Conservation (phyloP, 352 stramenopile species). For the Hyaloperonospora brassicae region DNA sequence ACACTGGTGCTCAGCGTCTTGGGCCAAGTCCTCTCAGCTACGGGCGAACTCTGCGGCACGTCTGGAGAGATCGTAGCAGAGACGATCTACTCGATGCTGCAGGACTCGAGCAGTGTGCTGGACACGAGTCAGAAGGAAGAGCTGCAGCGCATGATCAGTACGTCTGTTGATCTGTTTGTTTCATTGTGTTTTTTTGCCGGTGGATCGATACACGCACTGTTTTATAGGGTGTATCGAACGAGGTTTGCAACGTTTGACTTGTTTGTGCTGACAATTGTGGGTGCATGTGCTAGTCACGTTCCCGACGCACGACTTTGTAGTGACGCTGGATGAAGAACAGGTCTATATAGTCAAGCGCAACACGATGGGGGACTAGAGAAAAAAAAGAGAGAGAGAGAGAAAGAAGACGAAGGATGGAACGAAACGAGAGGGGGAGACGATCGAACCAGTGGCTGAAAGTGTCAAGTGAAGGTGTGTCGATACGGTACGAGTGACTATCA, state of each 20-base stretch:
- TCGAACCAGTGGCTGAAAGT: too few species aligned
- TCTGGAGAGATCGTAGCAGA: constrained; percentile 46
- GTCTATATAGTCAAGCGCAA: constrained; percentile 73
- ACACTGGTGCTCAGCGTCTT: constrained; percentile 55
- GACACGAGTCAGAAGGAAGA: constrained; percentile 48
- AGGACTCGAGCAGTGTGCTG: constrained; percentile 55
- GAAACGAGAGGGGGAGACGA: too few species aligned
- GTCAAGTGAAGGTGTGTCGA: too few species aligned
- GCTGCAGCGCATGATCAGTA: constrained; percentile 59
- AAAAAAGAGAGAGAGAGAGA: background rate
- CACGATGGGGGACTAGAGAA: constrained; percentile 24
- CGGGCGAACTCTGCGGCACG: constrained; percentile 46
- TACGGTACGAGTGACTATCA: too few species aligned
- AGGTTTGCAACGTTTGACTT: background rate
- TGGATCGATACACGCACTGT: too few species aligned
- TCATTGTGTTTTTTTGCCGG: background rate
- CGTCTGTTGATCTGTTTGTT: constrained; percentile 1
- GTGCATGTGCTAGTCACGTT: constrained; percentile 40
- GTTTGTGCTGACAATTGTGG: background rate
- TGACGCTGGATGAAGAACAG: constrained; percentile 53
- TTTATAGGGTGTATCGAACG: background rate
- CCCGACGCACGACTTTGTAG: constrained; percentile 53
- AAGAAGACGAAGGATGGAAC: constrained; percentile 1
- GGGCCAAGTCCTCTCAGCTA: constrained; percentile 53
- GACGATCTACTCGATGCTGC: constrained; percentile 57